Base-by-base conservation (phyloP, 2,329 filamentous ascomycete species). In the Diplodia mutila region DNA sequence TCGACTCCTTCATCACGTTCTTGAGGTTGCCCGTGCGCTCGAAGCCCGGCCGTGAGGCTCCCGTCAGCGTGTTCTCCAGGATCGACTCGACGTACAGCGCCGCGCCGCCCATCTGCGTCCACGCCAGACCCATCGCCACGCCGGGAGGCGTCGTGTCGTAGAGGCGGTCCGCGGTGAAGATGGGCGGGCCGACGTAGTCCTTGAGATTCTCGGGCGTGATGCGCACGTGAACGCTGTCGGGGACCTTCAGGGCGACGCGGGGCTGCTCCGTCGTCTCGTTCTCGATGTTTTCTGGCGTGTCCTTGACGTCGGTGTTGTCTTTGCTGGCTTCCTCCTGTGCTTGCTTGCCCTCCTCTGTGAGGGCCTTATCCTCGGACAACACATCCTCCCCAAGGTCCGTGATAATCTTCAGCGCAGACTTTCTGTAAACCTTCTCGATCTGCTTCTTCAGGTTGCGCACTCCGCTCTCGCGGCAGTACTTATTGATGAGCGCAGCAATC, bases 361-460 rank as follows among this genome's bases (percentile, higher is more conserved):
- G 80, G 5, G 92, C 93, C 70, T 92, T 88, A 25, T 91, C 89
- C 76, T 97, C 94, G 3, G 91, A 86, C 1, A 97, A 81, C 1
- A 85, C 91, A 6, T 93, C 90, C 75, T 97, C 94, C 61, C 94
- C 94, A 16, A 98, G 85, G 70, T 98, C 94, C 77, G 94, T 91
- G 14, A 99, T 94, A 72, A 99, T 99, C 82, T 97, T 98, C 70
- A 99, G 85, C 0, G 95, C 96, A 16, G 94, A 93, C 81, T 99
- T 99, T 68, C 95, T 90, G 81, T 97, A 99, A 3, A 99, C 93
- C 83, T 99, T 99, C 79, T 99, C 95, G 70, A 99, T 99, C 79
- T 98, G 94, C 84, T 99, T 98, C 87, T 99, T 99, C 69, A 99
- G 83, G 76, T 99, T 99, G 72, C 95, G 90, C 9, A 99, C 96